Base-by-base conservation (phyloP, 495 filamentous ascomycete species). In the Oleoguttula mirabilis region DNA sequence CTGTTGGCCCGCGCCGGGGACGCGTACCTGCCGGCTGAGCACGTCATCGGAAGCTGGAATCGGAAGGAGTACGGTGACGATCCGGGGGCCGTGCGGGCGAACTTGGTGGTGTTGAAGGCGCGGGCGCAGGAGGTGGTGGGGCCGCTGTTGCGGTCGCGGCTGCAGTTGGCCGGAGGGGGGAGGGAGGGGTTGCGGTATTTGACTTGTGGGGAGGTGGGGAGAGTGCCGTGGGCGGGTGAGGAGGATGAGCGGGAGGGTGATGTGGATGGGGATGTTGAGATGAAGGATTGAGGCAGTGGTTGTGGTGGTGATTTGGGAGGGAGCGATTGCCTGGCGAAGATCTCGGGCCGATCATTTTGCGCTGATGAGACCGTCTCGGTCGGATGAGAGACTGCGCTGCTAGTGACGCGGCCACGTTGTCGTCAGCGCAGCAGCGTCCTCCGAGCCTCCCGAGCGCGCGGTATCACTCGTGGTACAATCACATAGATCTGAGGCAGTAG, bases 141-240 rank as follows among this genome's bases (percentile, higher is more conserved):
- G 40, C 42, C 55, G 1, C 16, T 60, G 35, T 17, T 42, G 21
- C 46, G 50, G 36, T 52, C 52, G 19, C 31, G 48, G 8, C 43
- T 58, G 52, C 42, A 52, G 34, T 52, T 46, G 31, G 39, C 25
- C 25, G 50, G 51, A 19, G 39, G 21, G 8, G 50, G 51, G 20
- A 42, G 21, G 8, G 32, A 47, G 33, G 32, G 19, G 16, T 24
- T 60, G 24, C 43, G 43, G 7, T 56, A 58, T 40, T 32, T 60
- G 39, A 58, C 52, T 14, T 60, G 55, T 23, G 45, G 43, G 2
- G 56, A 56, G 28, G 40, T 51, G 2, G 32, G 21, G 7, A 21
- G 2, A 10, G 32, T 31, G 41, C 41, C 41, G 4, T 44, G 41
- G 41, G 21, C 22, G 14, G 21, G 12, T 4, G 41, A 43, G 20